phyloP scores from a whole-genome alignment of 2,329 filamentous ascomycete species.

The Endoconidiophora laricicola region DNA sequence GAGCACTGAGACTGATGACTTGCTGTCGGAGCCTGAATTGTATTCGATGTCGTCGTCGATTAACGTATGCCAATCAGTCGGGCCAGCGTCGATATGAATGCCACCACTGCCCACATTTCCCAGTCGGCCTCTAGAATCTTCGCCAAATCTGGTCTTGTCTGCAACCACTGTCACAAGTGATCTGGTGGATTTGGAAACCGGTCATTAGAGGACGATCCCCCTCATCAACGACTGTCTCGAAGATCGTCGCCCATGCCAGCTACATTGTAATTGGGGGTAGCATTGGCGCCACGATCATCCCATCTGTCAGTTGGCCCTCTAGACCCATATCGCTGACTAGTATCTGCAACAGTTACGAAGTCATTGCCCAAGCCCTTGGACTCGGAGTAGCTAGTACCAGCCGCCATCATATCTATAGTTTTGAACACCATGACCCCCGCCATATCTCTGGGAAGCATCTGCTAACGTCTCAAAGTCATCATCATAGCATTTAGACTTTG shows the following conservation, averaged over 20 bases:
- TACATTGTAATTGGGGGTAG: neutral
- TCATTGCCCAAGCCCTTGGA: neutral
- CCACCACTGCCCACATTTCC: neutral
- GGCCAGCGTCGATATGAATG: slow-evolving; percentile 5
- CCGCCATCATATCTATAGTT: no score
- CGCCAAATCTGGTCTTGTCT: neutral
- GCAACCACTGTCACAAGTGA: slow-evolving; percentile 3
- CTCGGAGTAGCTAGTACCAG: no score
- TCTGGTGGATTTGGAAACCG: neutral
- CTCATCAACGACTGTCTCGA: slow-evolving; percentile 8
- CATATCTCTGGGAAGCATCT: slow-evolving; percentile 8
- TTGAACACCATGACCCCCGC: neutral
- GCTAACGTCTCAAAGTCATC: slow-evolving; percentile 5
- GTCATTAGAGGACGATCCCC: neutral
- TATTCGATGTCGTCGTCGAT: neutral
- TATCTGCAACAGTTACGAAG: neutral
- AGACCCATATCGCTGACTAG: neutral
- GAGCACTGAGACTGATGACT: neutral
- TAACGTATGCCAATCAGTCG: slow-evolving; percentile 1
- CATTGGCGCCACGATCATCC: no score
- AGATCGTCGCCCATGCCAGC: neutral
- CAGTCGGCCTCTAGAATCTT: no score
- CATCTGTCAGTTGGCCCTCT: no score
- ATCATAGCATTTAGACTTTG: no score
- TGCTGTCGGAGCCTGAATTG: neutral